Conservation (phyloP, 108 stramenopile species). For the Nitzschia putrida region DNA sequence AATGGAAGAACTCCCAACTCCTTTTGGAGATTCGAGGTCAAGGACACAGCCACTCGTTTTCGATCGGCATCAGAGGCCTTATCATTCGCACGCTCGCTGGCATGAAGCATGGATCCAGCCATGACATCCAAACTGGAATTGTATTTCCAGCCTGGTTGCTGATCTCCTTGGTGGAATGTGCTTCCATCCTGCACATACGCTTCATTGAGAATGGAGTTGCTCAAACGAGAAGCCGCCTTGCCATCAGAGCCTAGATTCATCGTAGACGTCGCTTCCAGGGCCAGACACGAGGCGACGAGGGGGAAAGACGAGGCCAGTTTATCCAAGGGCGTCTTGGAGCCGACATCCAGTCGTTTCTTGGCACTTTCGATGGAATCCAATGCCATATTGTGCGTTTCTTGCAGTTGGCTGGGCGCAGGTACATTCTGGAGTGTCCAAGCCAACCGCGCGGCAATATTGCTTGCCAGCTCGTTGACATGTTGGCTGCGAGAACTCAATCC, state of each 20-base stretch:
- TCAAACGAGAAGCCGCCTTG: constrained; percentile 12
- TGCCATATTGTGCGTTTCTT: constrained; percentile 49
- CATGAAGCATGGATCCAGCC: constrained; percentile 60
- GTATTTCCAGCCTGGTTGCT: constrained; percentile 44
- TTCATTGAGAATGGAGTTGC: constrained; percentile 63
- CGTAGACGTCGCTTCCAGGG: constrained; percentile 51
- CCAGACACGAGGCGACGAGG: constrained; percentile 70
- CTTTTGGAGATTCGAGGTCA: constrained; percentile 53
- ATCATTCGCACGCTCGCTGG: constrained; percentile 60
- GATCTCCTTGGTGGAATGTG: constrained; percentile 9
- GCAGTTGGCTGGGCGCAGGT: constrained; percentile 40
- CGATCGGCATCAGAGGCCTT: constrained; percentile 64
- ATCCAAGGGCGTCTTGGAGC: constrained; percentile 27
- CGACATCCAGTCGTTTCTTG: constrained; percentile 20
- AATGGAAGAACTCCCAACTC: constrained; percentile 55
- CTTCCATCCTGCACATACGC: constrained; percentile 44
- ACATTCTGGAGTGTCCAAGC: constrained; percentile 71
- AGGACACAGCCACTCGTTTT: constrained; percentile 57
- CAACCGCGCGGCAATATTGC: constrained; percentile 64
- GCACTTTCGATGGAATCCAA: constrained; percentile 50
- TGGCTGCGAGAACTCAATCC: constrained; percentile 48
- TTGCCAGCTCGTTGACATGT: constrained; percentile 58
- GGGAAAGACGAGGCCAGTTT: constrained; percentile 57
- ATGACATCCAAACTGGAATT: constrained; percentile 64
- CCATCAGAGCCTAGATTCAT: constrained; percentile 15